phyloP scores from a whole-genome alignment of 257 asterid genomes.

The Agastache rugosa region DNA sequence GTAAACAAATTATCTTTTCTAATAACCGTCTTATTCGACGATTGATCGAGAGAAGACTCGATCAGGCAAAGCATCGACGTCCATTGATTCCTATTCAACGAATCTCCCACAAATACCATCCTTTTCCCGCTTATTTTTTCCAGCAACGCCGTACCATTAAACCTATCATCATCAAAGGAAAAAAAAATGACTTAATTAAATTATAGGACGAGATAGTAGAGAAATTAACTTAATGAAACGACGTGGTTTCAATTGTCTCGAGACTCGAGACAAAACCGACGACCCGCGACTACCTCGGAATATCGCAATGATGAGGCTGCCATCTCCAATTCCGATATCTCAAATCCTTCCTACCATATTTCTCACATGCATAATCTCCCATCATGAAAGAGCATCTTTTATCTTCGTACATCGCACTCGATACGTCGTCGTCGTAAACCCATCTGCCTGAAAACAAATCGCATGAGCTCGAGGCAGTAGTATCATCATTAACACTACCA shows the following conservation, averaged over 20 bases:
- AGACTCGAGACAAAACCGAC: not conserved
- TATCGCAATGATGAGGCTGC: constrained; percentile 68
- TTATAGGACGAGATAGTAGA: not conserved
- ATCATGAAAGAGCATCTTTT: constrained; percentile 54
- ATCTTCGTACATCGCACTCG: constrained; percentile 54
- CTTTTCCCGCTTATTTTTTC: constrained; percentile 56
- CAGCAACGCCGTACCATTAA: constrained; percentile 47
- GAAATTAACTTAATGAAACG: not conserved
- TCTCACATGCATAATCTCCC: constrained; percentile 57
- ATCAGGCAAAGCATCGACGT: constrained; percentile 56
- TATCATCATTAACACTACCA: not conserved
- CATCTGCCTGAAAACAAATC: constrained; percentile 24
- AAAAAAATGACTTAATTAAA: not conserved
- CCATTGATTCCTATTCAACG: constrained; percentile 60
- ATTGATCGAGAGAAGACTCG: constrained; percentile 48
- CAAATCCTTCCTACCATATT: constrained; percentile 59
- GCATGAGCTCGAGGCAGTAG: not conserved
- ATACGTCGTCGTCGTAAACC: constrained; percentile 24
- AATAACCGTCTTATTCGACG: constrained; percentile 23
- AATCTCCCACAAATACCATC: constrained; percentile 62
- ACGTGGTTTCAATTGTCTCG: too few species aligned
- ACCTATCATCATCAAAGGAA: constrained; percentile 34
- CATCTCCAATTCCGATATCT: constrained; percentile 67
- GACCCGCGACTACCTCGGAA: constrained; percentile 40
- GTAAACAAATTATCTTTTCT: not conserved